These are phyloP conservation scores for Sporothrix mexicana DNA, from an alignment of 2,329 filamentous ascomycete genomes.

Conservation along the genomic window DNA sequence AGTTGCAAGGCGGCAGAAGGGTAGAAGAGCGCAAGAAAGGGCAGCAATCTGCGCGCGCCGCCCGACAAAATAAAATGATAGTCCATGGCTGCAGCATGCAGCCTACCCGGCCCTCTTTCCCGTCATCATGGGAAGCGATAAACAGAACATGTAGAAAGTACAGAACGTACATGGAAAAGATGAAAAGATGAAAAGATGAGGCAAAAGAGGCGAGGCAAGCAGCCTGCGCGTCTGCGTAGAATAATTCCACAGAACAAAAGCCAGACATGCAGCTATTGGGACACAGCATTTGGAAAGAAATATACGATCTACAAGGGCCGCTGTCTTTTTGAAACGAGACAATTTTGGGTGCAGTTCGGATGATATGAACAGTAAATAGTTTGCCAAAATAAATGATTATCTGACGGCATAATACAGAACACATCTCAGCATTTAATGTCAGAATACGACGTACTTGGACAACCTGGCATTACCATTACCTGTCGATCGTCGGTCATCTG, in stretches of 20 bases:
- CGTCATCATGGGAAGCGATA: background rate
- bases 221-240: background rate
- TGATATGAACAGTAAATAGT: background rate
- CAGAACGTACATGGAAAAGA: background rate
- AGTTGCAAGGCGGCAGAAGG: background rate
- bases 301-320: slow-evolving; percentile 5
- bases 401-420: background rate
- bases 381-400: background rate
- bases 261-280: background rate
- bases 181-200: background rate
- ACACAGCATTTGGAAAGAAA: no score
- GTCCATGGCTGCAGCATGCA: slow-evolving; percentile 18
- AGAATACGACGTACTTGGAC: background rate
- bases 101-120: slow-evolving; percentile 16
- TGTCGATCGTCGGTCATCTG: background rate
- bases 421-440: no score
- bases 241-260: slow-evolving; percentile 19
- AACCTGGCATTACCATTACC: background rate
- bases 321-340: slow-evolving; percentile 1
- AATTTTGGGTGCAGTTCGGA: slow-evolving; percentile 15
- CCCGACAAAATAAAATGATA: background rate
- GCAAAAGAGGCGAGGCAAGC: background rate
- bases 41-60: slow-evolving; percentile 8
- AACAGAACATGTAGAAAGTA: no score
- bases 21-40: background rate